Evolutionary conservation across 495 filamentous ascomycete genomes (phyloP), one percentile per base, ranked within the genome.

Genomic region (Xylaria telfairii): DNA sequence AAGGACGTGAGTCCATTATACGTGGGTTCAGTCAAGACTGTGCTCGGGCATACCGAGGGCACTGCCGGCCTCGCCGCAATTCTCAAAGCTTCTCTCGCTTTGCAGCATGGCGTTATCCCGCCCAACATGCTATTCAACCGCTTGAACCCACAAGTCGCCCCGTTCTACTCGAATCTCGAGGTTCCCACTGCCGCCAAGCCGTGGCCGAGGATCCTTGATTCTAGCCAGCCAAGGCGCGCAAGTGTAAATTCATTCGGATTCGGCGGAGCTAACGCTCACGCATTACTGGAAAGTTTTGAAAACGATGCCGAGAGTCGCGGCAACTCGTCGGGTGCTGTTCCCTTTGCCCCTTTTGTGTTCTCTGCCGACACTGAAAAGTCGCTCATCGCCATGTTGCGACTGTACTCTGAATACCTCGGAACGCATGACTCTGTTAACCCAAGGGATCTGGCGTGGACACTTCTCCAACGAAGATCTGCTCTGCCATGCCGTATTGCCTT

Each of bases 1-100:
- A n/a, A n/a, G n/a, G n/a, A 1, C 82, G 87, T 70, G 77, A 77
- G 0, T 13, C 32, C 39, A 26, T 44, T 83, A 2, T 72, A 76
- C 21, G 85, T 88, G 7, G 87, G 87, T 0, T 87, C 85, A 0
- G 79, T 90, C 59, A 90, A 91, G 72, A 88, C 86, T 0, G 76
- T 89, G 2, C 80, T 90, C 63, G 88, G 89, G 19, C 87, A 90
- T 71, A 86, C 83, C 0, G 88, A 90, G 64, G 62, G 84, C 0
- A 77, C 81, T 0, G 80, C 80, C 51, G 86, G 87, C 4, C 69
- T 90, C 39, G 90, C 91, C 1, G 84, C 83, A 1, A 30, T 91
- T 0, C 76, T 92, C 4, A 91, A 91, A 76, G 83, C 84, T 0
- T 80, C 85, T 1, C 69, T 87, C n/a, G 80, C 86, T 6, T 76